Evolutionary conservation across 441 rosid species (phyloP).

Genomic region (Melastoma candidum): DNA sequence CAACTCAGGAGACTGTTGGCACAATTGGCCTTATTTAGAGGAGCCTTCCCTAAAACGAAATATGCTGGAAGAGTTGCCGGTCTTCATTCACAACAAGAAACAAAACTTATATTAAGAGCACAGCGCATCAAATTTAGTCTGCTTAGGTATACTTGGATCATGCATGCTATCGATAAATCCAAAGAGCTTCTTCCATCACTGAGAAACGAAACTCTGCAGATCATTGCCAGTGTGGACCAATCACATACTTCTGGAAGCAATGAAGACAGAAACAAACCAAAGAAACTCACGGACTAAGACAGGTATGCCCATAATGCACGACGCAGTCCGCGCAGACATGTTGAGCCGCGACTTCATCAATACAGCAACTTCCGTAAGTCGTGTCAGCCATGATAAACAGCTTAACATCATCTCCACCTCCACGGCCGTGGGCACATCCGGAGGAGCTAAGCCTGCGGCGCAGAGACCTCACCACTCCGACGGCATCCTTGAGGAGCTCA

Average conservation of each 20-base stretch:
- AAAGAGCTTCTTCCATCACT: no score
- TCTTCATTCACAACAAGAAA: slow-evolving; percentile 29
- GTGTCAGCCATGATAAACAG: slow-evolving; percentile 89
- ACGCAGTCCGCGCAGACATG: slow-evolving; percentile 72
- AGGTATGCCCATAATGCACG: slow-evolving; percentile 84
- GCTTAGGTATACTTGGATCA: no score
- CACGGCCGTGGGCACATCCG: slow-evolving; percentile 11
- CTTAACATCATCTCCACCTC: slow-evolving; percentile 32
- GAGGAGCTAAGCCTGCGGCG: slow-evolving; percentile 27
- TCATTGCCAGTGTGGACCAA: no score
- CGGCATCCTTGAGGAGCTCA: slow-evolving; percentile 62
- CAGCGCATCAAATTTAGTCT: no score
- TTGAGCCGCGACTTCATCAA: slow-evolving; percentile 88
- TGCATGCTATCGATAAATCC: no score
- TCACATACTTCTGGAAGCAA: no score
- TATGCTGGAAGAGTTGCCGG: slow-evolving; percentile 73
- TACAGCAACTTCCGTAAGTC: slow-evolving; percentile 81
- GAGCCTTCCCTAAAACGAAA: slow-evolving; percentile 73
- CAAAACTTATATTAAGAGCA: neutral
- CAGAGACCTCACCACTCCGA: slow-evolving; percentile 41
- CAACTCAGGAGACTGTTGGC: slow-evolving; percentile 31
- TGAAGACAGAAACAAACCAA: neutral
- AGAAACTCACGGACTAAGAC: slow-evolving; percentile 78
- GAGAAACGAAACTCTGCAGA: no score
- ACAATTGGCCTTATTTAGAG: slow-evolving; percentile 34